Evolutionary conservation across 768 basidiomycete genomes (phyloP).

Genomic region (Porphyrellus cyaneotinctus): DNA sequence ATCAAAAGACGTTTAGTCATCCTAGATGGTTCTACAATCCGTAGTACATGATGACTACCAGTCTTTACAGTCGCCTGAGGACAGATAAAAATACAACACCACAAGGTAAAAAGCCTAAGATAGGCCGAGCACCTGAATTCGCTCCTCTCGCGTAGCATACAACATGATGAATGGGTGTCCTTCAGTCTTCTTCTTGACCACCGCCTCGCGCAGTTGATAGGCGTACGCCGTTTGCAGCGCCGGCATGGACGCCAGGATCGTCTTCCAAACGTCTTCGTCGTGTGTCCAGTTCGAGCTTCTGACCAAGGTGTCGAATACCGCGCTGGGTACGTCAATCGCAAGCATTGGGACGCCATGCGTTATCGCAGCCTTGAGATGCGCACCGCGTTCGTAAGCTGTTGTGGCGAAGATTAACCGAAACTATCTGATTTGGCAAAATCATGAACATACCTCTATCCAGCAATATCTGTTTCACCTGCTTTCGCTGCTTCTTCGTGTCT

Average conservation of each 20-base stretch:
- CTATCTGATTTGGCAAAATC: neutral
- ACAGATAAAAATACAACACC: neutral
- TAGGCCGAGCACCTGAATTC: conserved; percentile 55
- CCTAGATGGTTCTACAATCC: too few relatives aligned
- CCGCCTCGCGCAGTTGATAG: conserved; percentile 62
- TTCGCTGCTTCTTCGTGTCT: conserved; percentile 72
- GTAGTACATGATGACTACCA: too few relatives aligned
- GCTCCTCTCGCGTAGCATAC: conserved; percentile 66
- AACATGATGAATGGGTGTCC: conserved; percentile 60
- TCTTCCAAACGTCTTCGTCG: conserved; percentile 74
- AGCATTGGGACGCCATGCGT: conserved; percentile 61
- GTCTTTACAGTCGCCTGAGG: too few relatives aligned
- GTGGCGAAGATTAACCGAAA: neutral
- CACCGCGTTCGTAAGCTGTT: conserved; percentile 60
- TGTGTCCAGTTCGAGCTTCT: conserved; percentile 59
- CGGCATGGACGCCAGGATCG: conserved; percentile 52
- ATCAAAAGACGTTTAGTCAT: neutral
- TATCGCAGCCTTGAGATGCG: conserved; percentile 54
- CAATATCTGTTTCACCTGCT: conserved; percentile 65
- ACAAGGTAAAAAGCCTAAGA: neutral
- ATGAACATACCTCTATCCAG: conserved; percentile 54
- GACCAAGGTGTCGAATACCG: conserved; percentile 60
- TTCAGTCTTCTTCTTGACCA: conserved; percentile 57
- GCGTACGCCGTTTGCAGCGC: conserved; percentile 59
- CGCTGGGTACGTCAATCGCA: conserved; percentile 63